Conservation (phyloP, 371 early-diverging fungal species). For the Dichotomocladium elegans region DNA sequence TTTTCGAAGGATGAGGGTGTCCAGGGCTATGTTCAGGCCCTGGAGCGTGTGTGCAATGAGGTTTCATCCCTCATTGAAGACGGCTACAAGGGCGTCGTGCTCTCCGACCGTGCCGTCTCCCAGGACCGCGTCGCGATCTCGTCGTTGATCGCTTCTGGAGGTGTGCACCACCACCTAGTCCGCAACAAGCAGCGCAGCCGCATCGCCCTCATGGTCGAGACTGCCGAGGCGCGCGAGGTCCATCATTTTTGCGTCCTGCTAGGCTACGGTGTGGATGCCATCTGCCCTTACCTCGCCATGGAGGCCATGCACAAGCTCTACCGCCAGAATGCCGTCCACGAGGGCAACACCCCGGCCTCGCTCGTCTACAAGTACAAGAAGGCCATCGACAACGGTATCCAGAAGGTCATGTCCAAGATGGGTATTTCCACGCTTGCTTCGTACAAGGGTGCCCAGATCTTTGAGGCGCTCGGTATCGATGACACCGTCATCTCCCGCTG, state of each 20-base stretch:
- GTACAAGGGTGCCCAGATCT: conserved; percentile 98
- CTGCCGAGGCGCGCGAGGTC: conserved; percentile 94
- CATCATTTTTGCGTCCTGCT: conserved; percentile 95
- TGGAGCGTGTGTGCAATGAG: conserved; percentile 85
- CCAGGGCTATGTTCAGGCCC: conserved; percentile 67
- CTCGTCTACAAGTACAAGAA: conserved; percentile 80
- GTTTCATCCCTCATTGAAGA: conserved; percentile 77
- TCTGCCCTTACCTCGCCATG: conserved; percentile 90
- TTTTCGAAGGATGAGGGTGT: conserved; percentile 74
- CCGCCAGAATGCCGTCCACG: conserved; percentile 72
- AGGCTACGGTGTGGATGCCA: conserved; percentile 97
- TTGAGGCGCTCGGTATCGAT: conserved; percentile 94
- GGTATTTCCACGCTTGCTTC: conserved; percentile 96
- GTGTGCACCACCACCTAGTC: conserved; percentile 92
- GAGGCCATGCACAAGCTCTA: conserved; percentile 87
- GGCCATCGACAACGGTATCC: conserved; percentile 89
- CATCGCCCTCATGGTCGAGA: conserved; percentile 87
- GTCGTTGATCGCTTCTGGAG: conserved; percentile 88
- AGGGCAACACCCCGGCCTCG: conserved; percentile 46
- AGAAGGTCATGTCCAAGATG: conserved; percentile 99
- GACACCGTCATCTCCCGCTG: conserved; percentile 84
- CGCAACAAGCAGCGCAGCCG: conserved; percentile 83
- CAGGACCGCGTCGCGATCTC: conserved; percentile 81
- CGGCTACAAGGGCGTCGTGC: conserved; percentile 77
- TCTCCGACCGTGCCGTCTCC: conserved; percentile 75